These are phyloP conservation scores for Verticillium isaacii DNA, from an alignment of 2,329 filamentous ascomycete species.

Conservation along the genomic window DNA sequence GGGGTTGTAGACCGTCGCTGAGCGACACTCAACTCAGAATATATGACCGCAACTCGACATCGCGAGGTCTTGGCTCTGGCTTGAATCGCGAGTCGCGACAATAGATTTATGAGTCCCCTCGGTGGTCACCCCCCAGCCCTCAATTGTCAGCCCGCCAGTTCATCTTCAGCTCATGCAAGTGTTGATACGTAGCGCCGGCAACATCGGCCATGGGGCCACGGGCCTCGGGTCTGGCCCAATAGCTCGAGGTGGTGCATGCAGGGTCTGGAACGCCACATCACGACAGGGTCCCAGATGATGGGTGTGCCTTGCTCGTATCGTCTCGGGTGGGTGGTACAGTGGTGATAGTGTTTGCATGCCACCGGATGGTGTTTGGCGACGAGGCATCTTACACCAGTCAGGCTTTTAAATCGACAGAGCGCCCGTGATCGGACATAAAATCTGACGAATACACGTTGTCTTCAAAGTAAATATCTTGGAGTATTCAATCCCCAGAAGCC, in stretches of 20 bases:
- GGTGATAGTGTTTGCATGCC: too few species aligned
- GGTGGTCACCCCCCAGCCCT: not conserved
- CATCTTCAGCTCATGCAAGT: not conserved
- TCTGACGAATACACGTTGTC: too few species aligned
- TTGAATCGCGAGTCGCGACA: not conserved
- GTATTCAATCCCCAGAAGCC: conserved; percentile 11
- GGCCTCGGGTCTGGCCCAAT: not conserved
- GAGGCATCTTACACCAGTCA: too few species aligned
- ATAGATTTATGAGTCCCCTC: not conserved
- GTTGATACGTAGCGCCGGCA: not conserved
- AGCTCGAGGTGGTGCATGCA: not conserved
- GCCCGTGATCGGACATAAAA: too few species aligned
- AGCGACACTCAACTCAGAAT: not conserved
- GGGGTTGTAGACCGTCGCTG: not conserved
- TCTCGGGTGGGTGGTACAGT: too few species aligned
- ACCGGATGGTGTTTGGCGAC: too few species aligned
- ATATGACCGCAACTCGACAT: too few species aligned
- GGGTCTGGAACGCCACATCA: not conserved
- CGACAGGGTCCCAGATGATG: not conserved
- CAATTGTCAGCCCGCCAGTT: too few species aligned
- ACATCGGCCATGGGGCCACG: not conserved
- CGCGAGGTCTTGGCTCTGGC: not conserved
- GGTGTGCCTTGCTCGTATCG: not conserved
- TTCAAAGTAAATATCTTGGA: too few species aligned
- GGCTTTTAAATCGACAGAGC: too few species aligned